Evolutionary conservation across 805 yeast genomes (phyloP), one percentile per base, ranked within the genome.

Genomic region (Spathaspora sp.): DNA sequence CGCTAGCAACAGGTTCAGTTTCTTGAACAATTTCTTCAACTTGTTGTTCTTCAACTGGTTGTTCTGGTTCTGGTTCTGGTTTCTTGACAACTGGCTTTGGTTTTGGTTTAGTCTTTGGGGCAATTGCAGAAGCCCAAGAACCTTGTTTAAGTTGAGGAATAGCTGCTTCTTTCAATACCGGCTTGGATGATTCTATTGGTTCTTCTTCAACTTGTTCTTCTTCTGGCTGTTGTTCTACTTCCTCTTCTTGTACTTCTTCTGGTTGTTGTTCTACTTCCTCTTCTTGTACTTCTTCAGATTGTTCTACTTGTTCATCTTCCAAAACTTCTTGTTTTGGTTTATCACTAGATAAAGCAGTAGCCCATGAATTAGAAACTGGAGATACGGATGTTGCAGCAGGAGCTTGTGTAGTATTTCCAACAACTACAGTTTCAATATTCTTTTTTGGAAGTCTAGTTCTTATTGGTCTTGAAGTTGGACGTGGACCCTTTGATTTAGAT

Each of bases 101-200:
- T 61, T 78, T 76, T 44, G 89, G 85, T 51, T 67, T 66, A 47
- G 71, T 67, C 59, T 72, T 72, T 42, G 77, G 78, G 50, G 76
- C 69, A 49, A 85, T 85, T 59, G 86, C 81, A 16, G 91, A 80
- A 29, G 90, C 89, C 88, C 90, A 85, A 5, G 89, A 76, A 61
- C 75, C 72, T 57, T 73, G 65, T 14, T 76, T 74, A 18, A 86
- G 85, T 49, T 54, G 63, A 73, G 82, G 60, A 76, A 67, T 46
- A 67, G 70, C 23, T 77, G 82, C 61, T 67, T 71, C 60, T 51
- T 64, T 63, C 52, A 63, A 63, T 38, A 60, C 63, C 44, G 59
- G 50, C 28, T 52, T 49, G 9, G 66, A 56, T 23, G 26, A 23
- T 16, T 68, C 61, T 44, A 68, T 64, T 42, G 42, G 28, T 28